A percentile compares a stretch with the other conserved stretches of the same genome.
Conservation (phyloP, 805 yeast genomes). For the Komagataella pastoris region DNA sequence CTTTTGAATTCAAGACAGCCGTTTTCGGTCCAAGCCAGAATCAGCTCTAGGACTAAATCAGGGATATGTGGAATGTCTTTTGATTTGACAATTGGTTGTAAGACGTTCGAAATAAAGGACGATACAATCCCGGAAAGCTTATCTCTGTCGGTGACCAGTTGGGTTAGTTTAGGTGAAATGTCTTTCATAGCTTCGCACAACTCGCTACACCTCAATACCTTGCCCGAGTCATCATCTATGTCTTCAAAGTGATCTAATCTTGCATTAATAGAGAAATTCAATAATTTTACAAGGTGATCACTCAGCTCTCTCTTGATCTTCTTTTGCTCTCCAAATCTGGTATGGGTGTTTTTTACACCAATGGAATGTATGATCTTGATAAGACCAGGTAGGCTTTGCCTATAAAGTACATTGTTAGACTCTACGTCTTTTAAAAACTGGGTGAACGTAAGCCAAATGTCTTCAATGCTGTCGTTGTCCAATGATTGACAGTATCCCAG, state of each 20-base stretch:
- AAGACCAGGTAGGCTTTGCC: constrained; percentile 34
- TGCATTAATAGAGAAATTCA: constrained; percentile 5
- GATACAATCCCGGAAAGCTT: constrained; percentile 36
- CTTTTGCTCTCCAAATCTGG: constrained; percentile 50
- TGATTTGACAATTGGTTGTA: constrained; percentile 38
- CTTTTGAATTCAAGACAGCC: not conserved
- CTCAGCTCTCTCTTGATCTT: constrained; percentile 37
- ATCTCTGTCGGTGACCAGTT: constrained; percentile 45
- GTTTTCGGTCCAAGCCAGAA: constrained; percentile 12
- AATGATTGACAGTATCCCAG: constrained; percentile 48
- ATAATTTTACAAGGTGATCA: constrained; percentile 20
- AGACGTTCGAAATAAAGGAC: constrained; percentile 36
- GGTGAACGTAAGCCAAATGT: constrained; percentile 51
- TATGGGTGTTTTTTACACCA: constrained; percentile 39
- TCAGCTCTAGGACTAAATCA: constrained; percentile 27
- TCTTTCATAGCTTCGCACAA: constrained; percentile 25
- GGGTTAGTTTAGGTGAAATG: constrained; percentile 25
- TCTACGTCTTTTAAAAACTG: constrained; percentile 47
- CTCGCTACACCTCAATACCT: constrained; percentile 12
- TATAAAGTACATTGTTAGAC: constrained; percentile 32
- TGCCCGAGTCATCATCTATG: not conserved
- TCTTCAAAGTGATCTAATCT: not conserved
- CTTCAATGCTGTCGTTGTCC: constrained; percentile 69
- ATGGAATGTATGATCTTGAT: constrained; percentile 38
- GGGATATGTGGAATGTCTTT: constrained; percentile 25